These are phyloP conservation scores for Penicillium sp. DNA, from an alignment of 2,329 filamentous ascomycete species.

Conservation along the genomic window DNA sequence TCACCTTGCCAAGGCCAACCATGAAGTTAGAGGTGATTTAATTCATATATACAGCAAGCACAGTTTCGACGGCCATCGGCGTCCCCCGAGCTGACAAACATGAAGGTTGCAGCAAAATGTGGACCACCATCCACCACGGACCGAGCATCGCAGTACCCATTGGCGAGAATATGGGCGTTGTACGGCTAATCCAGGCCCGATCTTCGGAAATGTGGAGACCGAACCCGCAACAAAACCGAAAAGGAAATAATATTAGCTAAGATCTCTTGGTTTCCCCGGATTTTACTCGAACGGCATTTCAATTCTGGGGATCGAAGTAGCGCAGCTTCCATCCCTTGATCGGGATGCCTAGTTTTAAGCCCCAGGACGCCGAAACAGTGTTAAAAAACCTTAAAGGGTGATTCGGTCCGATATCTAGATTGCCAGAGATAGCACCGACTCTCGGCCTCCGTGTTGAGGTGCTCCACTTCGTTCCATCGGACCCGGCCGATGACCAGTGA, in stretches of 20 bases:
- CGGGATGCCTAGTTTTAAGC: background rate
- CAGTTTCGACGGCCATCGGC: background rate
- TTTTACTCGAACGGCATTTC: background rate
- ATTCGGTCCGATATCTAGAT: background rate
- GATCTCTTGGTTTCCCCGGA: background rate
- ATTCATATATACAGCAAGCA: background rate
- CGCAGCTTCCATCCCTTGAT: background rate
- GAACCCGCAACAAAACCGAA: background rate
- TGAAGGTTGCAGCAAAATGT: background rate
- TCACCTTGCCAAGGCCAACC: background rate
- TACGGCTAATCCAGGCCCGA: background rate
- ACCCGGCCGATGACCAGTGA: constrained; percentile 3
- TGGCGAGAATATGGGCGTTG: background rate
- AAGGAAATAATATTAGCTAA: constrained; percentile 2
- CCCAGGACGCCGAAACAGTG: background rate
- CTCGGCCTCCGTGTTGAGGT: background rate
- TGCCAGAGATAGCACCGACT: background rate
- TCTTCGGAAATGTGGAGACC: background rate
- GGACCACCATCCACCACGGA: constrained; percentile 1
- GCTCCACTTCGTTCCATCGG: constrained; percentile 4
- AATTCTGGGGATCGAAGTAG: background rate
- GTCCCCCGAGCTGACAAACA: background rate
- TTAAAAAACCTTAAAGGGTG: background rate
- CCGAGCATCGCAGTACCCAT: background rate
- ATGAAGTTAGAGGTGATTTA: background rate